A percentile compares a stretch with the other conserved stretches of the same genome.
phyloP scores from a whole-genome alignment of 169 alveolate species.

The Cryptosporidium sp. region DNA sequence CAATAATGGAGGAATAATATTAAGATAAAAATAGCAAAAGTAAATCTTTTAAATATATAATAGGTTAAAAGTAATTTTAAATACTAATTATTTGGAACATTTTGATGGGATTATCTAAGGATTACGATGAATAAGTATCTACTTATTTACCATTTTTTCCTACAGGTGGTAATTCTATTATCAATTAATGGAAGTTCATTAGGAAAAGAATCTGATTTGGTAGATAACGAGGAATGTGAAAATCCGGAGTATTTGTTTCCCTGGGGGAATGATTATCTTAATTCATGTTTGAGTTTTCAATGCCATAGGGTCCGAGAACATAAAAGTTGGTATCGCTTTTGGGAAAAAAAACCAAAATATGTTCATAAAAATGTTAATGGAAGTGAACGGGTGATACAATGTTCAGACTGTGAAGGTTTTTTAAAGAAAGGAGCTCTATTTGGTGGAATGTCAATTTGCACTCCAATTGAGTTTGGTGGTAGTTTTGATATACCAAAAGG shows the following conservation, averaged over 20 bases:
- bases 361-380: conserved; percentile 46
- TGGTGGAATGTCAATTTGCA: conserved; percentile 68
- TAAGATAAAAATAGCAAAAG: no score
- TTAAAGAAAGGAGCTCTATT: conserved; percentile 61
- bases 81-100: not conserved
- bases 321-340: conserved; percentile 66
- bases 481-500: conserved; percentile 58
- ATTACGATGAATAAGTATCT: conserved; percentile 5
- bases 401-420: conserved; percentile 68
- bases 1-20: no score
- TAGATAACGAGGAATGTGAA: conserved; percentile 9
- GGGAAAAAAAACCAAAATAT: conserved; percentile 68
- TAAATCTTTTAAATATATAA: no score
- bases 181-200: not conserved
- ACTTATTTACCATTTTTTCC: not conserved
- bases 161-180: conserved; percentile 3
- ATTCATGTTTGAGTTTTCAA: conserved; percentile 42
- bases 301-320: conserved; percentile 62
- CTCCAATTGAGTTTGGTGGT: conserved; percentile 67
- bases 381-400: conserved; percentile 37
- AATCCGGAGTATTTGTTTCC: conserved; percentile 38
- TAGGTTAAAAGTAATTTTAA: not conserved
- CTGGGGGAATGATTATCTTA: conserved; percentile 50
- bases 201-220: not conserved
- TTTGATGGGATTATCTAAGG: not conserved